Percentiles rank a stretch among this genome's conserved stretches.
These are phyloP conservation scores for Rickenella mellea DNA, from an alignment of 768 basidiomycete species.

Conservation along the genomic window DNA sequence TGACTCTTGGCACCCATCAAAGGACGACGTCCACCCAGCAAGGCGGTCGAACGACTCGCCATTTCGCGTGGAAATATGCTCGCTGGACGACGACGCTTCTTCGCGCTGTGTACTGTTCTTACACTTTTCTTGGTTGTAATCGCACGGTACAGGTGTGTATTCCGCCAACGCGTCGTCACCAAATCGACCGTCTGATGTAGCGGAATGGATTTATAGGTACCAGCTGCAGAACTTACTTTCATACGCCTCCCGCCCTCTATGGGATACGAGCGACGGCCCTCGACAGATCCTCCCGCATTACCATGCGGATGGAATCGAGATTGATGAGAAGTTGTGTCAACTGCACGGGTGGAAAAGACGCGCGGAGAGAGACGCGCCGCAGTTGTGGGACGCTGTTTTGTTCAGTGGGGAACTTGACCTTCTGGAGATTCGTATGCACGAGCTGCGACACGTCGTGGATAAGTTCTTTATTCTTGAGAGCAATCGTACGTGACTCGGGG, in stretches of 20 bases:
- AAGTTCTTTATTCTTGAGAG: constrained; percentile 55
- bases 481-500: constrained; percentile 19
- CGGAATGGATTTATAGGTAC: constrained; percentile 25
- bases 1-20: too few species aligned
- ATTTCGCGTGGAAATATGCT: too few species aligned
- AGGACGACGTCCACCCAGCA: too few species aligned
- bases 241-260: constrained; percentile 48
- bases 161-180: background rate
- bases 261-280: constrained; percentile 46
- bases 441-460: constrained; percentile 47
- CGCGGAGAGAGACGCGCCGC: constrained; percentile 1
- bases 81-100: background rate
- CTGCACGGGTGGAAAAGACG: constrained; percentile 48
- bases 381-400: background rate
- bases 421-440: constrained; percentile 53
- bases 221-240: constrained; percentile 44
- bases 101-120: too few species aligned
- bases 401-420: constrained; percentile 31
- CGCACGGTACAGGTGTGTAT: background rate
- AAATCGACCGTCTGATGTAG: background rate
- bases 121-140: background rate
- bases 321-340: constrained; percentile 34
- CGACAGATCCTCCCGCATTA: constrained; percentile 41
- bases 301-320: constrained; percentile 40
- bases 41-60: too few species aligned